These are phyloP conservation scores for Eucalyptus curtisii DNA, from an alignment of 345 rosid species.

Conservation along the genomic window DNA sequence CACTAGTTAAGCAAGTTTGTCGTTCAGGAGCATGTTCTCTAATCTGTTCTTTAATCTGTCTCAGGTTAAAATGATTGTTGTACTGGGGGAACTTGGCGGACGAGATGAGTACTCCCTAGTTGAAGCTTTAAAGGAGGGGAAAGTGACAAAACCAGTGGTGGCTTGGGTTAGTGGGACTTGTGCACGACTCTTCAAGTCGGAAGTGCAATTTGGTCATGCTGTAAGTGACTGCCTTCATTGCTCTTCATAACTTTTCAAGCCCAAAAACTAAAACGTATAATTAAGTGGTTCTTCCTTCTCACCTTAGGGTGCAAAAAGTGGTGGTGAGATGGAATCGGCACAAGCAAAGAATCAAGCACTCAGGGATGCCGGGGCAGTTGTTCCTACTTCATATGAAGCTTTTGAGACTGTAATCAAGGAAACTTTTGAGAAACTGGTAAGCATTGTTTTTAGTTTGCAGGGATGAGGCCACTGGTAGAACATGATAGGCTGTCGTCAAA, in stretches of 20 bases:
- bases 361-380: constrained; percentile 77
- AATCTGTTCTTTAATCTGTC: background rate
- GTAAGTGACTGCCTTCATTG: constrained; percentile 38
- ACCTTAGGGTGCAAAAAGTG: constrained; percentile 93
- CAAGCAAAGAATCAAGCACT: constrained; percentile 98
- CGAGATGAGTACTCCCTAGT: constrained; percentile 92
- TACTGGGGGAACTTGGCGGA: constrained; percentile 98
- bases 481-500: background rate
- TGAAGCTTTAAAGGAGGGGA: constrained; percentile 92
- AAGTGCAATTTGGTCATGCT: constrained; percentile 99
- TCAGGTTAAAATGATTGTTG: constrained; percentile 90
- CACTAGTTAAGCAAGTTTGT: background rate
- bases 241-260: background rate
- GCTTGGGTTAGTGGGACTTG: constrained; percentile 99
- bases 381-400: constrained; percentile 90
- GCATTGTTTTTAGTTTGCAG: background rate
- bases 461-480: background rate
- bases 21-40: background rate
- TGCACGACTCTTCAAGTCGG: constrained; percentile 91
- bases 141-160: constrained; percentile 89
- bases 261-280: background rate
- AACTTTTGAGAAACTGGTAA: constrained; percentile 78
- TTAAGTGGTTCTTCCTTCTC: background rate
- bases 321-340: constrained; percentile 96
- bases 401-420: constrained; percentile 68